Evolutionary conservation across 169 alveolate species (phyloP).

Genomic region (Pseudocohnilembus persalinus): DNA sequence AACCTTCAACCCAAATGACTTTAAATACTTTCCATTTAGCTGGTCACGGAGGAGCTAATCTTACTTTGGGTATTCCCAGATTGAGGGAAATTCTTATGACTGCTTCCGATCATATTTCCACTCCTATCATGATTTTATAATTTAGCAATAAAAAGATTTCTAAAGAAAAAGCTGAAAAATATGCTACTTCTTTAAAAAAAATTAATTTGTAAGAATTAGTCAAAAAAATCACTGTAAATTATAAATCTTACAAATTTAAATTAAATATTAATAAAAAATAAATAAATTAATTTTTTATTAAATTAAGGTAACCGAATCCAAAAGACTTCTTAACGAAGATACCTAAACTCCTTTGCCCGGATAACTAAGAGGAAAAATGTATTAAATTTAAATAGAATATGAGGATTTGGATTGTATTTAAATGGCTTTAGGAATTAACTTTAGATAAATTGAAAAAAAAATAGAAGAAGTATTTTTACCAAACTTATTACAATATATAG

Average conservation of each 20-base stretch:
- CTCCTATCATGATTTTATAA: conserved; percentile 85
- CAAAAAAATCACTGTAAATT: conserved; percentile 67
- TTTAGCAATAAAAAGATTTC: conserved; percentile 42
- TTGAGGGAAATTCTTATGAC: conserved; percentile 96
- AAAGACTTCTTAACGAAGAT: neutral
- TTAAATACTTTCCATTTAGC: conserved; percentile 99
- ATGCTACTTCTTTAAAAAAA: conserved; percentile 85
- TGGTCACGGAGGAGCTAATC: conserved; percentile 99
- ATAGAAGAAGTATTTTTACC: conserved; percentile 54
- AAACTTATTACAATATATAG: conserved; percentile 29
- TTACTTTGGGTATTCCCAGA: conserved; percentile 99
- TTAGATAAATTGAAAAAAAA: conserved; percentile 36
- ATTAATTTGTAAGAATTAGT: conserved; percentile 85
- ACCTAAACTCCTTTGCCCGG: conserved; percentile 14
- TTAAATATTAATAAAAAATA: neutral
- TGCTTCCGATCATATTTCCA: conserved; percentile 75
- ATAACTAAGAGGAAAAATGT: conserved; percentile 46
- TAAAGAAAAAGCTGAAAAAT: conserved; percentile 80
- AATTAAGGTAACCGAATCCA: conserved; percentile 18
- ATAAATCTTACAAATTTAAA: conserved; percentile 30
- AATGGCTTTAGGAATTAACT: conserved; percentile 48
- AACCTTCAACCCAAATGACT: conserved; percentile 99
- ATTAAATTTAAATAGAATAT: conserved; percentile 58
- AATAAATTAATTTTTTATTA: neutral
- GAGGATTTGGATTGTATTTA: conserved; percentile 61